These are phyloP conservation scores for Leccinum pachyderme DNA, from an alignment of 1,284 basidiomycete genomes.

Conservation along the genomic window DNA sequence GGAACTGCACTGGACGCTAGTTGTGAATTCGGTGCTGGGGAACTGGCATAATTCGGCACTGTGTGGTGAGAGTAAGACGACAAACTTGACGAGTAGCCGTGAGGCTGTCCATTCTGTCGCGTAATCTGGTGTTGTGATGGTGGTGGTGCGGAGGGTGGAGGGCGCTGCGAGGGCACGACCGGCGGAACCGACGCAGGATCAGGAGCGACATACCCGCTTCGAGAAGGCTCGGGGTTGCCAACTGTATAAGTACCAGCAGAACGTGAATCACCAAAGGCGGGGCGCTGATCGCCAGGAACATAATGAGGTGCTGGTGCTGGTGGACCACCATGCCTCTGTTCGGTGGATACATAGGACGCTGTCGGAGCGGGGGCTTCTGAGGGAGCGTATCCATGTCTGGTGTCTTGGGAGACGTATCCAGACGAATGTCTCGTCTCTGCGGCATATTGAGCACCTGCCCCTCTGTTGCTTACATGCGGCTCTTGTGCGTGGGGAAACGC, in stretches of 20 bases:
- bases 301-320: conserved; percentile 17
- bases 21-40: conserved; percentile 17
- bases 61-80: conserved; percentile 23
- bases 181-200: conserved; percentile 18
- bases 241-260: conserved; percentile 17
- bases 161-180: conserved; percentile 22
- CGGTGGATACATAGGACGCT: conserved; percentile 20
- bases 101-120: conserved; percentile 22
- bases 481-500: conserved; percentile 22
- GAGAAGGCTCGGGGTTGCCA: conserved; percentile 14
- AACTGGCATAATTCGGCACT: conserved; percentile 14
- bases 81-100: conserved; percentile 18
- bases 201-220: conserved; percentile 17
- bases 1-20: conserved; percentile 9
- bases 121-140: conserved; percentile 22
- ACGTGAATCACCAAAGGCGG: conserved; percentile 29
- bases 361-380: conserved; percentile 18
- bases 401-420: conserved; percentile 22
- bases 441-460: conserved; percentile 9
- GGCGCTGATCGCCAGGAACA: conserved; percentile 20
- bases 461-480: conserved; percentile 14
- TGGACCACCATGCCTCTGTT: conserved; percentile 19
- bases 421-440: conserved; percentile 25
- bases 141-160: conserved; percentile 9
- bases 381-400: conserved; percentile 22